Conservation (phyloP, 2,329 filamentous ascomycete genomes). For the Alternaria atra region DNA sequence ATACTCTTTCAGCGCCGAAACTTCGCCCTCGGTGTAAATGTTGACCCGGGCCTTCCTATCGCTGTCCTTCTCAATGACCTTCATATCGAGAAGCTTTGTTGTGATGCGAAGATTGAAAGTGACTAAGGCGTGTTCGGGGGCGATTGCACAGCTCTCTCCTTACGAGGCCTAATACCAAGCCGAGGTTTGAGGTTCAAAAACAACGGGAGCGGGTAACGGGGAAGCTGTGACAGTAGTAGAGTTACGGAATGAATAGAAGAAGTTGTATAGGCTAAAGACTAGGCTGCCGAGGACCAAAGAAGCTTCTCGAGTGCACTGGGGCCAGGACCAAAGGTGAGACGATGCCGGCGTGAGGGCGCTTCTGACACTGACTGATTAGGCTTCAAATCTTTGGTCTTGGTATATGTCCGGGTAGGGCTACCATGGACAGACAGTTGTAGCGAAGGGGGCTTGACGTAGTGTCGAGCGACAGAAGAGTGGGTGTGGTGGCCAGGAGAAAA, state of each 20-base stretch:
- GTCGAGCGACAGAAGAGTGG: background rate
- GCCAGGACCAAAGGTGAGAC: background rate
- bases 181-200: background rate
- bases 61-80: constrained; percentile 43
- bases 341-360: background rate
- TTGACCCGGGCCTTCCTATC: constrained; percentile 48
- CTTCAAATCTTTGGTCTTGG: background rate
- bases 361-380: background rate
- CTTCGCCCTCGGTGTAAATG: constrained; percentile 34
- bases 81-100: constrained; percentile 45
- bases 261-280: too few relatives aligned
- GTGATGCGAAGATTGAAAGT: too few relatives aligned
- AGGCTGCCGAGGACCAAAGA: background rate
- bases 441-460: background rate
- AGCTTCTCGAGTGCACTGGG: background rate
- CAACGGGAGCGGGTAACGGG: background rate
- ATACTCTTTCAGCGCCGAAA: constrained; percentile 44
- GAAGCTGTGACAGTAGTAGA: too few relatives aligned
- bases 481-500: background rate
- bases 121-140: background rate
- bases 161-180: background rate
- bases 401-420: background rate
- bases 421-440: background rate
- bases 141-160: background rate
- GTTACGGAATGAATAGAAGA: too few relatives aligned